Percentiles rank a stretch among this genome's conserved stretches.
Evolutionary conservation across 768 basidiomycete species (phyloP).

Genomic region (Cyathus striatus): DNA sequence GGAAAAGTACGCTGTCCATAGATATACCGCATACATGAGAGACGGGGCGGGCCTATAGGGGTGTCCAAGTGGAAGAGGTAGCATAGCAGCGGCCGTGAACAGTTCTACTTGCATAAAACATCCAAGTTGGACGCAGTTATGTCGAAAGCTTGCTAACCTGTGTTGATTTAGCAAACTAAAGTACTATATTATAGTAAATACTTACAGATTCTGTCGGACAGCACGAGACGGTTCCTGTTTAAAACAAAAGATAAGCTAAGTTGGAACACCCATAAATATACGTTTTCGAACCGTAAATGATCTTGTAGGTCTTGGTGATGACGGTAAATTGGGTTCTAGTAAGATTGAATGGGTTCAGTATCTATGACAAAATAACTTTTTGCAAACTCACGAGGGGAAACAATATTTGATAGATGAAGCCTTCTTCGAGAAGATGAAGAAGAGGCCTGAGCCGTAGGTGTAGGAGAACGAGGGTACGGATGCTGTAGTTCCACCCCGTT

Average conservation of each 20-base stretch:
- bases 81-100: constrained; percentile 31
- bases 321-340: neutral
- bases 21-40: constrained; percentile 29
- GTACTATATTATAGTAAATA: constrained; percentile 5
- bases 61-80: constrained; percentile 21
- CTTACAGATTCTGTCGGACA: constrained; percentile 5
- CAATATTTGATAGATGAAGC: neutral
- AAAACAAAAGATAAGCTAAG: neutral
- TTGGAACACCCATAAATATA: neutral
- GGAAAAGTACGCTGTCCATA: constrained; percentile 30
- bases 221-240: neutral
- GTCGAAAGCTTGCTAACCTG: constrained; percentile 29
- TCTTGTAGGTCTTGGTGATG: neutral
- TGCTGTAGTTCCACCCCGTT: constrained; percentile 7
- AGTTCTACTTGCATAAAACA: constrained; percentile 46
- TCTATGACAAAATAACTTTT: neutral
- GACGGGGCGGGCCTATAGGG: constrained; percentile 27
- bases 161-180: constrained; percentile 3
- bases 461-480: constrained; percentile 8
- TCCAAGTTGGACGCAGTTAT: constrained; percentile 39
- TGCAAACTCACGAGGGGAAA: neutral
- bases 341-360: neutral
- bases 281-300: neutral
- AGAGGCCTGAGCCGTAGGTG: constrained; percentile 8
- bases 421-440: neutral